These are phyloP conservation scores for Fusarium nurragi DNA, from an alignment of 2,329 filamentous ascomycete genomes.

Conservation along the genomic window DNA sequence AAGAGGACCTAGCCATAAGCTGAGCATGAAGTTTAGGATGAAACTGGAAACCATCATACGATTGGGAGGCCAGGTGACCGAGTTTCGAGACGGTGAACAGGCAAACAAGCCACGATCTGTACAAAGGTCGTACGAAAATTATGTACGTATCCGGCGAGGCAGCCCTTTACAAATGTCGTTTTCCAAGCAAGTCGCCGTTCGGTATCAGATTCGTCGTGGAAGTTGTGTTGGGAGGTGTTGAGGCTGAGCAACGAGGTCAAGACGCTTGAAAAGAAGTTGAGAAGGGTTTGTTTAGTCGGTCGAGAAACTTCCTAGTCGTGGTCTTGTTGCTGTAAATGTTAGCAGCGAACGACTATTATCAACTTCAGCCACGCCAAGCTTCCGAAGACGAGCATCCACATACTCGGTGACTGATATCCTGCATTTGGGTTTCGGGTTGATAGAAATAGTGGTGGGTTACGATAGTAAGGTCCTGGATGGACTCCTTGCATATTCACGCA, in stretches of 20 bases:
- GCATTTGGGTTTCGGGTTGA: too few species aligned
- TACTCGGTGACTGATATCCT: slow-evolving; percentile 8
- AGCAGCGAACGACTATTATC: background rate
- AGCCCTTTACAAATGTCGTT: slow-evolving; percentile 7
- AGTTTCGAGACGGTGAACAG: slow-evolving; percentile 39
- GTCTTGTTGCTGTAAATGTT: background rate
- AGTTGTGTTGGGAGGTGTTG: slow-evolving; percentile 1
- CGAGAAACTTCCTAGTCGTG: background rate
- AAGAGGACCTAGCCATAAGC: slow-evolving; percentile 9
- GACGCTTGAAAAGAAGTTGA: background rate
- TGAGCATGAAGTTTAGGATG: slow-evolving; percentile 2
- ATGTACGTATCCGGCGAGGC: slow-evolving; percentile 26
- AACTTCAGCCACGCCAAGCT: background rate
- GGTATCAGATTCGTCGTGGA: background rate
- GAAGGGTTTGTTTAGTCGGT: background rate
- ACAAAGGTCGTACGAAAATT: slow-evolving; percentile 37
- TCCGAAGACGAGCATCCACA: background rate
- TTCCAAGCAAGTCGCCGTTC: slow-evolving; percentile 8
- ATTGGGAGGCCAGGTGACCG: slow-evolving; percentile 37
- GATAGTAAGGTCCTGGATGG: background rate
- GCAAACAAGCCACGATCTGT: slow-evolving; percentile 35
- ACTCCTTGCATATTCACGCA: slow-evolving; percentile 17
- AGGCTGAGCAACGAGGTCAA: slow-evolving; percentile 11
- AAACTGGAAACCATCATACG: slow-evolving; percentile 38
- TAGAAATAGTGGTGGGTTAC: background rate